A percentile compares a stretch with the other conserved stretches of the same genome.
phyloP scores from a whole-genome alignment of 2,329 filamentous ascomycete genomes.

The Fusarium agapanthi region DNA sequence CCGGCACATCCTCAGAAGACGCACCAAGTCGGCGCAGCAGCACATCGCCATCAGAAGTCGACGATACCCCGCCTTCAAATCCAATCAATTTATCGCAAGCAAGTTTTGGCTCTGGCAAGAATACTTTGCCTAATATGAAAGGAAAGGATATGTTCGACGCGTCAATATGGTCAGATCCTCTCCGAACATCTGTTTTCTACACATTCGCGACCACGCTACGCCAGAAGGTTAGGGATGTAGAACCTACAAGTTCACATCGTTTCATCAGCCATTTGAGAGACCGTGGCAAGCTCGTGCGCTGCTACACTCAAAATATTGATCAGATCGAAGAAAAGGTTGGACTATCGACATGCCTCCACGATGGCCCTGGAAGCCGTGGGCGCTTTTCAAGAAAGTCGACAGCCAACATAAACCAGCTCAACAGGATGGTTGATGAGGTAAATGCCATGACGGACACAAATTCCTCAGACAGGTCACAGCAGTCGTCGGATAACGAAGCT shows the following conservation, averaged over 20 bases:
- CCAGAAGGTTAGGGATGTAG: slow-evolving; percentile 69
- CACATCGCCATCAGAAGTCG: slow-evolving; percentile 55
- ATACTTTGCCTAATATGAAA: slow-evolving; percentile 68
- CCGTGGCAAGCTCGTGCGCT: slow-evolving; percentile 72
- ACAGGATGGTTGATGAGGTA: slow-evolving; percentile 51
- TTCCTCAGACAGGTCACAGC: slow-evolving; percentile 34
- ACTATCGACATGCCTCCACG: slow-evolving; percentile 67
- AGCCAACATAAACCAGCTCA: slow-evolving; percentile 46
- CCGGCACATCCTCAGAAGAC: slow-evolving; percentile 48
- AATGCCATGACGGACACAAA: slow-evolving; percentile 28
- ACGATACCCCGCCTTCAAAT: slow-evolving; percentile 55
- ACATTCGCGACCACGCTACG: slow-evolving; percentile 75
- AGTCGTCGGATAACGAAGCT: slow-evolving; percentile 32
- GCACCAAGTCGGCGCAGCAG: slow-evolving; percentile 49
- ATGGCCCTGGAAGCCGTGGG: slow-evolving; percentile 69
- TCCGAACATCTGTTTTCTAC: slow-evolving; percentile 76
- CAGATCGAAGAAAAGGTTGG: slow-evolving; percentile 76
- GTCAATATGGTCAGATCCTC: slow-evolving; percentile 73
- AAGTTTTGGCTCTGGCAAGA: slow-evolving; percentile 44
- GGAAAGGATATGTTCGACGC: slow-evolving; percentile 77
- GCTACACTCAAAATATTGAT: slow-evolving; percentile 81
- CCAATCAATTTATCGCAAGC: slow-evolving; percentile 51
- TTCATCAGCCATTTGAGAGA: slow-evolving; percentile 75
- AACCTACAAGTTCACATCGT: slow-evolving; percentile 71
- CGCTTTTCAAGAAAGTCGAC: slow-evolving; percentile 64